Conservation (phyloP, 306 rosid genomes). For the Calophaca sinica region DNA sequence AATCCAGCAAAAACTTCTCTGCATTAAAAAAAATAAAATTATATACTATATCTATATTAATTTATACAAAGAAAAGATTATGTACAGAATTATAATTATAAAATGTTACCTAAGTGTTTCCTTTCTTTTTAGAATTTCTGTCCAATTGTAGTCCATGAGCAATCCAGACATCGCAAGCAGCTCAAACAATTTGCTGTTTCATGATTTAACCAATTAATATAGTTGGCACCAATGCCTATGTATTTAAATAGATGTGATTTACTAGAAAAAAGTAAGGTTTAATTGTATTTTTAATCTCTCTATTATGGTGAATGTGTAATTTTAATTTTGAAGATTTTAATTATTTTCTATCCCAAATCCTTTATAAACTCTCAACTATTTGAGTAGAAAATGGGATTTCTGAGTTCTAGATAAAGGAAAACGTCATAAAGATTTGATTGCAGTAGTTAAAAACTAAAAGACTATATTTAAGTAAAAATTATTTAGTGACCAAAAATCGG, state of each 20-base stretch:
- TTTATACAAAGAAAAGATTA: neutral
- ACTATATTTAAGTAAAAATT: too few species aligned
- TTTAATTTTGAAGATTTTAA: too few species aligned
- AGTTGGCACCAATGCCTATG: neutral
- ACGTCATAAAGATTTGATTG: too few species aligned
- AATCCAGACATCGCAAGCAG: slow-evolving; percentile 93
- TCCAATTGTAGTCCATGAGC: slow-evolving; percentile 98
- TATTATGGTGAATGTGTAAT: neutral
- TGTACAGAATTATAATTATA: neutral
- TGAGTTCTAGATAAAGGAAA: neutral
- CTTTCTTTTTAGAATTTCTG: slow-evolving; percentile 89
- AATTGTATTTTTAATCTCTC: too few species aligned
- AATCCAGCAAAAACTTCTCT: slow-evolving; percentile 87
- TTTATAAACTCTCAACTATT: too few species aligned
- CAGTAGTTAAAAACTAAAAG: too few species aligned
- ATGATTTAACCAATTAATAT: slow-evolving; percentile 17
- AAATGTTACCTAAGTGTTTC: slow-evolving; percentile 72
- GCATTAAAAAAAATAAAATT: neutral
- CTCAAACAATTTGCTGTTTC: slow-evolving; percentile 87
- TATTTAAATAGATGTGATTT: neutral
- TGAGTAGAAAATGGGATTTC: too few species aligned
- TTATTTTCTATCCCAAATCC: too few species aligned
- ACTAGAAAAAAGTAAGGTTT: neutral
- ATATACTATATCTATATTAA: neutral
- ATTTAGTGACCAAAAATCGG: neutral